A percentile compares a stretch with the other conserved stretches of the same genome.
These are phyloP conservation scores for Penicillium goetzii DNA, from an alignment of 495 filamentous ascomycete genomes.

Conservation along the genomic window DNA sequence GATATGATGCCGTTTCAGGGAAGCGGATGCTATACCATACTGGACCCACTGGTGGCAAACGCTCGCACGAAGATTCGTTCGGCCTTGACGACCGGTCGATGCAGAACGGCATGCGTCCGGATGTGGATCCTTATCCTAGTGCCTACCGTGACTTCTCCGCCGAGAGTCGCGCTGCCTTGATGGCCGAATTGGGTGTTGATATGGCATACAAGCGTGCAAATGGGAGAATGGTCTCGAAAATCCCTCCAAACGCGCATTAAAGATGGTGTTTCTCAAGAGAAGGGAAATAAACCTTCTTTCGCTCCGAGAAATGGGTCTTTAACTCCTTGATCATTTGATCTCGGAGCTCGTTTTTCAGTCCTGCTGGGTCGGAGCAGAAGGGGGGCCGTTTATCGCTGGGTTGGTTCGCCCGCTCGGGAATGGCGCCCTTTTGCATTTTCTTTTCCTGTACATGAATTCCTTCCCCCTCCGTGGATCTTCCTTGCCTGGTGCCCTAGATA, in stretches of 20 bases:
- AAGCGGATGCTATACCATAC: constrained; percentile 43
- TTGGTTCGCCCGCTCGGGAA: not conserved
- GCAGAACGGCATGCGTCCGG: constrained; percentile 57
- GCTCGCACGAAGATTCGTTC: constrained; percentile 49
- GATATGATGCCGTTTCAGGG: constrained; percentile 32
- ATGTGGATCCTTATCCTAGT: constrained; percentile 37
- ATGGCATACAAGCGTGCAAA: constrained; percentile 59
- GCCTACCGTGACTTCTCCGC: constrained; percentile 35
- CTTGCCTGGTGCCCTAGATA: constrained; percentile 23
- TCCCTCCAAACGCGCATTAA: constrained; percentile 30
- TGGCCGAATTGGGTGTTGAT: constrained; percentile 41
- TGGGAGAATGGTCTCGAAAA: constrained; percentile 41
- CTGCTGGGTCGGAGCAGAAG: constrained; percentile 1
- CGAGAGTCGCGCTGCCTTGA: constrained; percentile 34
- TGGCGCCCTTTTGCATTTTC: constrained; percentile 18
- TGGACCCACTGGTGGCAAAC: constrained; percentile 37
- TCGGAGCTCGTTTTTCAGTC: not conserved
- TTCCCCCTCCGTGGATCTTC: constrained; percentile 10
- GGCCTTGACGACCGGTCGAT: constrained; percentile 48
- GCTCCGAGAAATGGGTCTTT: not conserved
- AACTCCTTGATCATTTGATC: not conserved
- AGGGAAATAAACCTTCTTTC: no score
- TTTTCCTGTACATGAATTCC: constrained; percentile 31
- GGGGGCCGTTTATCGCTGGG: not conserved
- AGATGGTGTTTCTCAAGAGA: not conserved